Evolutionary conservation across 257 asterid genomes (phyloP), one percentile per base, ranked within the genome.

Genomic region (Gentiana dahurica): DNA sequence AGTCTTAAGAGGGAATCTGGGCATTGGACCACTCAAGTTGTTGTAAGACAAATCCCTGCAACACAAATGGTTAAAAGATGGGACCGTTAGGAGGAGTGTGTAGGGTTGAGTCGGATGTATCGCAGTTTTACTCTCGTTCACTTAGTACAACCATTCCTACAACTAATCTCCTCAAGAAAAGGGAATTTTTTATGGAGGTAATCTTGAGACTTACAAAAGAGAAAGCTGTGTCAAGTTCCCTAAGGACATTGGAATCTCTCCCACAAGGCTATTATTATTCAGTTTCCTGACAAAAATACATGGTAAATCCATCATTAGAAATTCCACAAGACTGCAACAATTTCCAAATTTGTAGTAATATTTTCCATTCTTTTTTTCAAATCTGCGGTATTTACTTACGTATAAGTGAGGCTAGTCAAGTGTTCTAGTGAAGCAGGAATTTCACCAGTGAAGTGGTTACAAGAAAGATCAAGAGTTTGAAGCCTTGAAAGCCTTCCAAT

Each of bases 1-100:
- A 37, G 79, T 80, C 80, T 92, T 92, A 56, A 80, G 71, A 77
- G 93, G 94, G 60, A 85, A 74, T 49, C 64, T 68, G 57, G 97
- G 95, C 8, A 88, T 77, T 35, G 95, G 89, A 45, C 99, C 97
- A 45, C 83, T 81, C 86, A 92, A 83, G 76, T 88, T 88, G 77
- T 92, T 92, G 79, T 78, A 88, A 61, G 99, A 92, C 70, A 92
- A 76, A 71, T 92, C 99, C 82, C 99, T 92, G 74, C 59, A 55
- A 67, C 49, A 11, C 36, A 51, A 61, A 68, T 9, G 65, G 9
- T 44, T 60, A 3, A 50, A 61, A 54, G 49, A 37, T 8, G 39
- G 45, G 11, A 49, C 3, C 24, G 24, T 24, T 24, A 24, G 24
- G 24, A 24, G 24, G 24, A 24, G 24, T 24, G 24, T 24, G 24